Conservation (phyloP, 495 filamentous ascomycete species). For the Hypoxylon trugodes region DNA sequence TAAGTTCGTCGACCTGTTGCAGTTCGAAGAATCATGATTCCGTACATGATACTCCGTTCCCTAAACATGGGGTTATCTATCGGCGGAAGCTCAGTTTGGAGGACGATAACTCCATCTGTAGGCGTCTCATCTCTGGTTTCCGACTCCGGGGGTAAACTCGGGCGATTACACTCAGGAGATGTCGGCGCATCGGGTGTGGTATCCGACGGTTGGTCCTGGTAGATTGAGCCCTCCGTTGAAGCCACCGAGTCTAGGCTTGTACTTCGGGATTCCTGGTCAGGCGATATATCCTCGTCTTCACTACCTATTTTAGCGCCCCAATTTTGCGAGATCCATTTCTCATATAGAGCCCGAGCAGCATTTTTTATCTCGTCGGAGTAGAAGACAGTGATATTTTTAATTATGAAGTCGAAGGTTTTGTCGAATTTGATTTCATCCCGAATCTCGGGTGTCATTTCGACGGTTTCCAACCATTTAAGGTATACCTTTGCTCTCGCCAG, state of each 20-base stretch:
- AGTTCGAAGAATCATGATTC: slow-evolving; percentile 36
- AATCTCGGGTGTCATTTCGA: slow-evolving; percentile 32
- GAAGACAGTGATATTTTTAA: not conserved
- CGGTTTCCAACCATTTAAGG: slow-evolving; percentile 30
- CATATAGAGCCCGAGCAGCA: not conserved
- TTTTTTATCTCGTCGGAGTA: slow-evolving; percentile 19
- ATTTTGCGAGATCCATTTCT: slow-evolving; percentile 26
- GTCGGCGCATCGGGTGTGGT: too few species aligned
- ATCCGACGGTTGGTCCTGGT: too few species aligned
- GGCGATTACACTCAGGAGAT: too few species aligned
- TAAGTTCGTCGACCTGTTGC: slow-evolving; percentile 29
- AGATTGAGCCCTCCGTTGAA: too few species aligned
- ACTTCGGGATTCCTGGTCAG: not conserved
- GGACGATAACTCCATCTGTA: too few species aligned
- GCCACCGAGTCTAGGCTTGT: not conserved
- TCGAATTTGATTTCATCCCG: not conserved
- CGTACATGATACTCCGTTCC: slow-evolving; percentile 50
- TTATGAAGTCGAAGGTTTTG: not conserved
- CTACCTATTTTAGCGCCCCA: slow-evolving; percentile 32
- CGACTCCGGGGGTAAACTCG: too few species aligned
- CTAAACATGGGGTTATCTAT: slow-evolving; percentile 45
- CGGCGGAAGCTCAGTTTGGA: slow-evolving; percentile 27
- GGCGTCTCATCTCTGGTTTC: too few species aligned
- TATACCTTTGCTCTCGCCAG: slow-evolving; percentile 1
- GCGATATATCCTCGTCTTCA: slow-evolving; percentile 17